Conservation (phyloP, 176 grass and related monocot genomes). For the Phoenix roebelenii region DNA sequence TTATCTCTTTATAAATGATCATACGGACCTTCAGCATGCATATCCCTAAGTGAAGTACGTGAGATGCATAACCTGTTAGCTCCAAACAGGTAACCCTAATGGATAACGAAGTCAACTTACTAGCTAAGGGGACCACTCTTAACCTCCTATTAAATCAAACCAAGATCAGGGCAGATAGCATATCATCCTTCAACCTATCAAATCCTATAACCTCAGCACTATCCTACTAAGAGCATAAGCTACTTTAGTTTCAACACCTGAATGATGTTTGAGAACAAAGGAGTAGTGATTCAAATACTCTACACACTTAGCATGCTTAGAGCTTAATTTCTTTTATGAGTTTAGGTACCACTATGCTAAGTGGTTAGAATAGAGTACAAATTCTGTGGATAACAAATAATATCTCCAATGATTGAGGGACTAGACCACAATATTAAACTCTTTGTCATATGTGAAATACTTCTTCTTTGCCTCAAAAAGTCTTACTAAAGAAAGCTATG, state of each 20-base stretch:
- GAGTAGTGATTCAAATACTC: not conserved
- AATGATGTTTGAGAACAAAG: conserved; percentile 8
- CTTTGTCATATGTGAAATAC: not conserved
- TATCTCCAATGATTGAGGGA: not conserved
- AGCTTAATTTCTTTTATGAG: not conserved
- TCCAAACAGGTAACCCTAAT: not conserved
- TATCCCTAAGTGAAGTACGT: no score
- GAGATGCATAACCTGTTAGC: not conserved
- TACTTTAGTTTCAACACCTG: not conserved
- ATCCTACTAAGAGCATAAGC: not conserved
- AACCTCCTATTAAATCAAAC: not conserved
- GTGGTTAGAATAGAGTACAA: not conserved
- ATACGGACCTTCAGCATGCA: no score
- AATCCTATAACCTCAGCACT: not conserved
- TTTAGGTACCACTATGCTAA: not conserved
- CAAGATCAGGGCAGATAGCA: not conserved
- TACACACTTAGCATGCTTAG: not conserved
- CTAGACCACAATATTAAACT: not conserved
- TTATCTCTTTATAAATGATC: no score
- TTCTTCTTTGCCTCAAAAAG: not conserved
- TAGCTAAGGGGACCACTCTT: not conserved
- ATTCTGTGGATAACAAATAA: not conserved
- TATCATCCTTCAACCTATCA: not conserved
- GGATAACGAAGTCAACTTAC: not conserved
- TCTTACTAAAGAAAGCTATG: not conserved